Base-by-base conservation (phyloP, 371 early-diverging fungal species). In the Rhizomucor pusillus region DNA sequence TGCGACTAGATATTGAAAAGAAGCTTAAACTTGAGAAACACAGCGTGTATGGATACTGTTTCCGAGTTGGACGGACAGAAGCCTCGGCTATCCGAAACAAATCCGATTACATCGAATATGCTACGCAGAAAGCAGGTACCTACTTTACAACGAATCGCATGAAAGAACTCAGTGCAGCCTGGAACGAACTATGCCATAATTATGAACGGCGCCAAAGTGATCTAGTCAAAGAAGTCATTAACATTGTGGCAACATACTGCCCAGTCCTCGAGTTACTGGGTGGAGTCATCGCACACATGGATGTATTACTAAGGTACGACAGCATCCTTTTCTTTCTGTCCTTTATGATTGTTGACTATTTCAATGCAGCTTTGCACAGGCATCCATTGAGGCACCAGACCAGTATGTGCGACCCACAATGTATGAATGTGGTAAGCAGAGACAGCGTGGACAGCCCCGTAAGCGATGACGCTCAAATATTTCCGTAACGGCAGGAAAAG, bases 11-110 rank as follows among this genome's bases (percentile, higher is more conserved):
- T 43, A 67, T 81, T 9, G 90, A 92, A 14, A 94, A 93, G 59
- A 94, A 93, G 60, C 74, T 97, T 33, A 94, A 94, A 61, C 75
- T 97, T 46, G 99, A 98, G 52, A 87, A 88, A 43, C 87, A 87
- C 54, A 60, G 79, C 23, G 63, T 81, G 7, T 90, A 89, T 45
- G 97, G 97, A 13, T 80, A 95, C 73, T 93, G 95, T 60, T 79
- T 98, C 57, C 84, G 96, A 11, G 73, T 96, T 5, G 83, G 90
- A 22, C 80, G 93, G 53, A 79, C 79, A 2, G 75, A 73, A 39
- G 57, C 69, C 12, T 44, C 59, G 19, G 58, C 39, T n/a, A 43
- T 75, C n/a, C 66, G 84, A 37, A 85, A 88, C 50, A 81, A 82
- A 47, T 62, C 77, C 18, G 77, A 78, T 45, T 92, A 85, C 59